phyloP scores from a whole-genome alignment of 345 rosid species.

The Firmiana major region DNA sequence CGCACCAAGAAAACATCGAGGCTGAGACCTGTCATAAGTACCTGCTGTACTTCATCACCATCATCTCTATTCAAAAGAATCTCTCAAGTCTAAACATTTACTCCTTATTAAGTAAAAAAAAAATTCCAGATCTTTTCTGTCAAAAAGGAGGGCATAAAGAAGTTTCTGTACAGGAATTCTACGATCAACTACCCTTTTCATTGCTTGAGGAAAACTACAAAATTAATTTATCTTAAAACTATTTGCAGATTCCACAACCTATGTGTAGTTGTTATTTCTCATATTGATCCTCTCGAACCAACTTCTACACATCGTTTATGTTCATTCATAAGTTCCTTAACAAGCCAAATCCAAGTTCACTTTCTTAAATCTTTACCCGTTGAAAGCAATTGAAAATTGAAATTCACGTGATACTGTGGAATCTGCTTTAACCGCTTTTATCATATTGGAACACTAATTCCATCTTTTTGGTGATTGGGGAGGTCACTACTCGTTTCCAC shows the following conservation, averaged over 20 bases:
- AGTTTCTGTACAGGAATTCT: neutral
- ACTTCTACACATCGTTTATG: neutral
- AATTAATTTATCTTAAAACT: neutral
- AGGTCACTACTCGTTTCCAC: neutral
- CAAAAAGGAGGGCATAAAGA: neutral
- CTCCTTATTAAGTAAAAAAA: neutral
- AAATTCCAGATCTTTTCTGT: neutral
- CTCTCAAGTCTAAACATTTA: neutral
- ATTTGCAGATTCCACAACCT: neutral
- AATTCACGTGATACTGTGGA: neutral
- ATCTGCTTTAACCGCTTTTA: neutral
- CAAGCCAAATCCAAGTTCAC: neutral
- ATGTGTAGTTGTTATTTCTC: neutral
- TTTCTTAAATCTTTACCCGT: neutral
- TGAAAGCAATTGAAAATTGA: neutral
- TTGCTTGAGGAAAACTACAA: neutral
- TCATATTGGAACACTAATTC: neutral
- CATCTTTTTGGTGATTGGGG: neutral
- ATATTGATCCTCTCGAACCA: neutral
- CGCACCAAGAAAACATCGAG: conserved; percentile 37
- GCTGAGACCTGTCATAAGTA: conserved; percentile 44
- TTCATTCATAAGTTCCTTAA: neutral
- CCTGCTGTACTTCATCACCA: conserved; percentile 39
- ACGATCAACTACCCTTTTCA: too few species aligned
- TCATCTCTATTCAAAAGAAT: conserved; percentile 28